A percentile compares a stretch with the other conserved stretches of the same genome.
phyloP scores from a whole-genome alignment of 2,329 filamentous ascomycete species.

The Talaromyces sp. region DNA sequence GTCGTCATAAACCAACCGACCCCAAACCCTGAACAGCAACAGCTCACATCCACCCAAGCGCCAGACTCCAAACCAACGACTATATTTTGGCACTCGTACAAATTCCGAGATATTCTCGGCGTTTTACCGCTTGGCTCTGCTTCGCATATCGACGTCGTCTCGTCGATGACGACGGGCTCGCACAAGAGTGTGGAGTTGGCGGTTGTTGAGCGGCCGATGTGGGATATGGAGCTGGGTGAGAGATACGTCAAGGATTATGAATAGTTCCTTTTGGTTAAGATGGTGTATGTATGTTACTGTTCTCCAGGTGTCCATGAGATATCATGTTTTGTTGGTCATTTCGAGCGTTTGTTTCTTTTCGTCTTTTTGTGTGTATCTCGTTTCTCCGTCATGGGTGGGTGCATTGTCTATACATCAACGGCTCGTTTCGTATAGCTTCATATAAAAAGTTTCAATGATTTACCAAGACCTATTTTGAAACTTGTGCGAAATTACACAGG shows the following conservation, averaged over 20 bases:
- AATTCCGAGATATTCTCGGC: conserved; percentile 90
- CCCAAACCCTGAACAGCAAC: not conserved
- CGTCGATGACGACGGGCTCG: conserved; percentile 29
- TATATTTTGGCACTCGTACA: conserved; percentile 72
- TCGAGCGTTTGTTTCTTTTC: not conserved
- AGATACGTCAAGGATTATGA: conserved; percentile 61
- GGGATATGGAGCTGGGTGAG: conserved; percentile 74
- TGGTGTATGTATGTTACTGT: not conserved
- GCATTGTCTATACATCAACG: not conserved
- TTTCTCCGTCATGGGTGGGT: not conserved
- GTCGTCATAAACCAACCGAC: conserved; percentile 26
- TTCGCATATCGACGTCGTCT: not conserved
- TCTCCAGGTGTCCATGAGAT: not conserved
- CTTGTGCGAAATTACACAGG: no score
- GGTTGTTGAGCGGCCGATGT: conserved; percentile 79
- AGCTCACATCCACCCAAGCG: not conserved
- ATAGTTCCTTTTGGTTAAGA: conserved; percentile 21
- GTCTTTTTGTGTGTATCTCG: not conserved
- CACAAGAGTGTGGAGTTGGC: conserved; percentile 63
- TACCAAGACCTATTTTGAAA: not conserved
- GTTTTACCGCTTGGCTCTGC: conserved; percentile 53
- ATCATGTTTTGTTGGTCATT: conserved; percentile 1
- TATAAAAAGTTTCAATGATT: not conserved
- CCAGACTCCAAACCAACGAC: not conserved
- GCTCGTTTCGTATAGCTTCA: not conserved